These are phyloP conservation scores for Neltuma alba DNA, from an alignment of 306 rosid species.

Conservation along the genomic window DNA sequence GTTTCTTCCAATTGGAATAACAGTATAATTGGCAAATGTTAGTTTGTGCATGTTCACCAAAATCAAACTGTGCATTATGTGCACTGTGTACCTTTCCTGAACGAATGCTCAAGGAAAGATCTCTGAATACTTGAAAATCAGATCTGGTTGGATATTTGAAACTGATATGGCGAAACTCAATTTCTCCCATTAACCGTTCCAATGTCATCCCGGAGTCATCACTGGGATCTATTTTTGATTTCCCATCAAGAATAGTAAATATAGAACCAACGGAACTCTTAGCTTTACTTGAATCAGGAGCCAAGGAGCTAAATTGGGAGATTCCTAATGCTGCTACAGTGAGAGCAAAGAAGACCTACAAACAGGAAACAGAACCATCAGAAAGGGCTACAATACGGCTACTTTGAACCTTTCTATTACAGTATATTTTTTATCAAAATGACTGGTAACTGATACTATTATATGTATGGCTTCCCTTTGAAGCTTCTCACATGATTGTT, in stretches of 20 bases:
- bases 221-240: constrained; percentile 46
- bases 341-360: constrained; percentile 61
- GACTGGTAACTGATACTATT: not conserved
- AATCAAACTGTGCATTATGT: too few relatives aligned
- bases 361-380: not conserved
- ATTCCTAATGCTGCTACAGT: constrained; percentile 44
- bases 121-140: constrained; percentile 46
- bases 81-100: constrained; percentile 52
- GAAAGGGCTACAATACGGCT: not conserved
- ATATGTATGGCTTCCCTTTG: not conserved
- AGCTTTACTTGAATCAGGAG: constrained; percentile 51
- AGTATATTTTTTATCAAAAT: not conserved
- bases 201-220: constrained; percentile 43
- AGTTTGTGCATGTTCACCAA: not conserved
- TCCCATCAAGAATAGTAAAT: constrained; percentile 44
- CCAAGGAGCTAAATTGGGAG: constrained; percentile 45
- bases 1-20: too few relatives aligned
- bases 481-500: not conserved
- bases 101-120: constrained; percentile 45
- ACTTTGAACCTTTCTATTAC: not conserved
- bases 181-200: constrained; percentile 45
- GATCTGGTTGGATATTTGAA: constrained; percentile 51
- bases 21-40: too few relatives aligned
- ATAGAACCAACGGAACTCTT: constrained; percentile 46
- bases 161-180: constrained; percentile 46